Conservation (phyloP, 495 filamentous ascomycete genomes). For the Ramalina intermedia region DNA sequence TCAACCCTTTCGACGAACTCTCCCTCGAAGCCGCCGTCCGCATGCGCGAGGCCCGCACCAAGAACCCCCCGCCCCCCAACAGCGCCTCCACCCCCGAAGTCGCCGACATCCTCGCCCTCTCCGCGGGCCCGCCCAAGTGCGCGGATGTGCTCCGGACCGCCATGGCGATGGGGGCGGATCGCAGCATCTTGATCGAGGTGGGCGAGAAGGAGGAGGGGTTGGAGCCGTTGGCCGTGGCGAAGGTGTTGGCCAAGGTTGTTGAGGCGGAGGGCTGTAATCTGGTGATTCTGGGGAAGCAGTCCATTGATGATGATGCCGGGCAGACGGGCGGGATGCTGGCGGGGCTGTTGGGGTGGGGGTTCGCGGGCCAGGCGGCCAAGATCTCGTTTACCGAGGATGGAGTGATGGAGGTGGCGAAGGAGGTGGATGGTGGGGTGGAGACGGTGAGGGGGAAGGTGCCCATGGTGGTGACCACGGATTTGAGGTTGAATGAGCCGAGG, state of each 20-base stretch:
- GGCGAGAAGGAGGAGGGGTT: constrained; percentile 39
- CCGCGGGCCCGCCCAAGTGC: constrained; percentile 74
- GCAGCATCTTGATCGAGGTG: constrained; percentile 68
- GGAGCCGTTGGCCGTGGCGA: constrained; percentile 86
- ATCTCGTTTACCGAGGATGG: constrained; percentile 56
- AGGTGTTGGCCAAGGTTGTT: constrained; percentile 66
- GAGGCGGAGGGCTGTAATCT: constrained; percentile 74
- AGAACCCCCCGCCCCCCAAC: constrained; percentile 18
- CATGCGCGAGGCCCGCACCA: constrained; percentile 64
- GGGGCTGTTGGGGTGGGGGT: constrained; percentile 77
- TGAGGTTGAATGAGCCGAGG: constrained; percentile 85
- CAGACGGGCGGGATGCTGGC: constrained; percentile 99
- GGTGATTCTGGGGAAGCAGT: constrained; percentile 91
- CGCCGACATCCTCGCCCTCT: constrained; percentile 78
- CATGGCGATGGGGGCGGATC: constrained; percentile 97
- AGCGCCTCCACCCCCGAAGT: constrained; percentile 35
- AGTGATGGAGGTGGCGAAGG: constrained; percentile 59
- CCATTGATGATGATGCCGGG: constrained; percentile 86
- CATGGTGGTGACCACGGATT: constrained; percentile 85
- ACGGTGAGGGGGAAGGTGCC: constrained; percentile 73
- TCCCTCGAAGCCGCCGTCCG: constrained; percentile 90
- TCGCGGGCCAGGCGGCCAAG: constrained; percentile 83
- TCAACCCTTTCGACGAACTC: constrained; percentile 99
- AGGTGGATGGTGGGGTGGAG: constrained; percentile 93
- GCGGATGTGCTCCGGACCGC: constrained; percentile 81